phyloP scores from a whole-genome alignment of 371 early-diverging fungal genomes.

The Mortierella sp. region DNA sequence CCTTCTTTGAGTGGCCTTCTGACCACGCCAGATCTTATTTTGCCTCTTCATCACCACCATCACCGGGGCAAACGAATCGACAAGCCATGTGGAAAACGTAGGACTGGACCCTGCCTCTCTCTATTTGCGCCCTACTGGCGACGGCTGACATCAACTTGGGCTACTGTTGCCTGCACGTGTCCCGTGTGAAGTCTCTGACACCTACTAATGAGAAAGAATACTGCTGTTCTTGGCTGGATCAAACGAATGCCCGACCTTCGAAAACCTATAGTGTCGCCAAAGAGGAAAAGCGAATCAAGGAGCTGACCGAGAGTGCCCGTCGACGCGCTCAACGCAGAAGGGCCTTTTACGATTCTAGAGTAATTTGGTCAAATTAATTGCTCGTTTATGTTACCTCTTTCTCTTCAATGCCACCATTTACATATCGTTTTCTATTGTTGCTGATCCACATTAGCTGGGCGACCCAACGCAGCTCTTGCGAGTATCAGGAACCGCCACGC shows the following conservation, averaged over 20 bases:
- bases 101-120: neutral
- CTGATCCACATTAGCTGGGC: slow-evolving; percentile 58
- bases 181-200: neutral
- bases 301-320: slow-evolving; percentile 30
- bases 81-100: slow-evolving; percentile 37
- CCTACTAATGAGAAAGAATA: slow-evolving; percentile 2
- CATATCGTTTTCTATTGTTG: neutral
- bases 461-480: slow-evolving; percentile 71
- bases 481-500: slow-evolving; percentile 65
- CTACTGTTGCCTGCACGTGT: neutral
- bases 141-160: neutral
- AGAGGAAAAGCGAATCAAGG: slow-evolving; percentile 52
- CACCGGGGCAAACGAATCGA: neutral
- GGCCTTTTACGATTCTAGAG: slow-evolving; percentile 72
- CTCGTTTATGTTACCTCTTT: neutral
- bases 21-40: neutral
- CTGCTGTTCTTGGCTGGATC: slow-evolving; percentile 7
- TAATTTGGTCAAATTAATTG: slow-evolving; percentile 19
- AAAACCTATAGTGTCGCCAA: slow-evolving; percentile 35
- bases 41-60: neutral
- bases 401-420: neutral
- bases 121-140: neutral
- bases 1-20: neutral
- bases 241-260: slow-evolving; percentile 2
- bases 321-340: slow-evolving; percentile 68